Evolutionary conservation across 1,284 basidiomycete genomes (phyloP).

Genomic region (Microbotryum lychnidis-dioicae): DNA sequence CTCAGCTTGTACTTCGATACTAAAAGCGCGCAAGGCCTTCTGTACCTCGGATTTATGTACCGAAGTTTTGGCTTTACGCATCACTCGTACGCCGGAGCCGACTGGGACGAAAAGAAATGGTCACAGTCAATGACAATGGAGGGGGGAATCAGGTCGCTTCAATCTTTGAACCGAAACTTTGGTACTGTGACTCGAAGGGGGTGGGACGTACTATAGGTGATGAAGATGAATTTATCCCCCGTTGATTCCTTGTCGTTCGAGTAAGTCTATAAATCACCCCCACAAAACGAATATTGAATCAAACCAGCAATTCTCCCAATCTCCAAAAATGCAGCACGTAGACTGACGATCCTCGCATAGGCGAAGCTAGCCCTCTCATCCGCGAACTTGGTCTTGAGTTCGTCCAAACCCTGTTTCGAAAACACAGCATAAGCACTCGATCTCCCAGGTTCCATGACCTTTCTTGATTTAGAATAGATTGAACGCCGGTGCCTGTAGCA

Average conservation of each 20-base stretch:
- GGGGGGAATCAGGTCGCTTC: too few species aligned
- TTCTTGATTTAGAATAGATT: neutral
- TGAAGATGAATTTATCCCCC: slow-evolving; percentile 29
- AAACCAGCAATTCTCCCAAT: too few species aligned
- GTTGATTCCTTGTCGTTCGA: slow-evolving; percentile 30
- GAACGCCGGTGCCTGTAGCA: slow-evolving; percentile 16
- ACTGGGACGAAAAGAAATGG: too few species aligned
- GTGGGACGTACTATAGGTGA: neutral
- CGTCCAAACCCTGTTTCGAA: slow-evolving; percentile 16
- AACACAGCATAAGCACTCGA: neutral
- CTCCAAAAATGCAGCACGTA: too few species aligned
- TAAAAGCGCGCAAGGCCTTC: slow-evolving; percentile 14
- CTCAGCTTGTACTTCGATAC: slow-evolving; percentile 26
- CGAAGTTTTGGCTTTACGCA: slow-evolving; percentile 27
- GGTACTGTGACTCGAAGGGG: too few species aligned
- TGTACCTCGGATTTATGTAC: slow-evolving; percentile 28
- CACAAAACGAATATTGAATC: too few species aligned
- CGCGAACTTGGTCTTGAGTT: slow-evolving; percentile 20
- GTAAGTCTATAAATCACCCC: slow-evolving; percentile 13
- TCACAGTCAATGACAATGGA: too few species aligned
- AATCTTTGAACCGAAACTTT: too few species aligned
- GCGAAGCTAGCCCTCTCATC: slow-evolving; percentile 23
- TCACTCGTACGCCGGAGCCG: slow-evolving; percentile 11
- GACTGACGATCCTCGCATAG: slow-evolving; percentile 22
- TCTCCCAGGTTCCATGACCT: neutral